Base-by-base conservation (phyloP, 2,329 filamentous ascomycete genomes). In the Trichoderma hamatum region DNA sequence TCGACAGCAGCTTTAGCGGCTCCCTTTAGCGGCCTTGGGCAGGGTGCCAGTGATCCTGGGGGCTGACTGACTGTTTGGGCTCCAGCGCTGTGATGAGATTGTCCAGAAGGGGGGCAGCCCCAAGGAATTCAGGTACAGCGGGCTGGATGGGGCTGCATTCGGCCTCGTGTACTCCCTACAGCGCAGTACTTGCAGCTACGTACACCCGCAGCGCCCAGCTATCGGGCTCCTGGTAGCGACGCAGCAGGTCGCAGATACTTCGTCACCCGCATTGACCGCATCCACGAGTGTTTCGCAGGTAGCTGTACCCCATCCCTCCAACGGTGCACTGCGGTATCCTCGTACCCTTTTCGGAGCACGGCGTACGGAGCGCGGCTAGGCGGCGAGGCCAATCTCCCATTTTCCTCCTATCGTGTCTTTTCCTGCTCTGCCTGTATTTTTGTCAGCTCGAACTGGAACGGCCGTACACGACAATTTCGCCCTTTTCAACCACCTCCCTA, bases 351-450 rank as follows among this genome's bases (percentile, higher is more conserved):
- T 46, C n/a, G 16, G 49, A 36, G 34, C 34, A 36, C 46, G 49
- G 64, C 49, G 63, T 3, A 58, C 54, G 63, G 63, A 66, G 63
- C 63, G 63, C 63, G 62, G 62, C 62, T 58, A 56, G 62, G 49
- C 63, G 52, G 54, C 64, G 54, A 67, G 54, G 64, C 64, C 61
- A 67, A 67, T 67, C 64, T 67, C 64, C 64, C 64, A 59, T 46
- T 67, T 64, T 39, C 64, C 64, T 67, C 64, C 64, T 67, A 67
- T 67, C 64, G 64, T 67, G 64, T 46, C 64, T 67, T 59, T 59
- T 67, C 52, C 34, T 54, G 46, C 26, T 66, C 52, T 24, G 32
- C 16, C 52, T n/a, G 39, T 19, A 19, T 49, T 21, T 62, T 49
- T 60, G 34, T 30, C 28, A 11, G 9, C 51, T 39, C 28, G 39